Base-by-base conservation (phyloP, 148 eudicot genomes). In the Salicornia ramosissima region DNA sequence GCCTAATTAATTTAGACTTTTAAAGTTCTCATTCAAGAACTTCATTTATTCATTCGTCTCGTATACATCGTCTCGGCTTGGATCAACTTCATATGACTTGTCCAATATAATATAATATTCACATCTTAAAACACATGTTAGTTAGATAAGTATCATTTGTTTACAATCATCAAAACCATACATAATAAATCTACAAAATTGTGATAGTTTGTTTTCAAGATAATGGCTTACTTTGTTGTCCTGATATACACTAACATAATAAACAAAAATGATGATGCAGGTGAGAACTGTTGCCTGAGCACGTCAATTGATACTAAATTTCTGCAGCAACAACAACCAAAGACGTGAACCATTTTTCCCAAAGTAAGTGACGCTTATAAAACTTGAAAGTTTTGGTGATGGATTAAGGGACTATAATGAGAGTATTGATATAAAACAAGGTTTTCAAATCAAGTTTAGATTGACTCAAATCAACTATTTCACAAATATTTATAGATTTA, bases 281-380 rank as follows among this genome's bases (percentile, higher is more conserved):
- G 96, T 12, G 83, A 77, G 25, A 83, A 82, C 66, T 87, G 96
- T 68, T 90, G 96, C 65, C 72, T 90, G 68, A 86, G 83, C 73
- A 68, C 81, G 26, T 79, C 92, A 18, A 76, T 51, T 29, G 77
- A 77, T 52, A 74, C 79, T 21, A 45, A 47, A 24, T 72, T 82
- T 77, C 74, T 77, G 11, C 71, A 76, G 24, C 80, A 22, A 90
- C 92, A 16, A 68, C 96, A 16, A 86, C 88, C 53, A 90, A 84
- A 77, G 87, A 89, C 83, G 77, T 89, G 86, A 79, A 87, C 72
- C 96, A 89, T 79, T 58, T 89, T 59, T 83, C 91, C 33, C 96
- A 89, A 68, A 85, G 96, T 89, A 87, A 56, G 96, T 69, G 28
- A 29, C 21, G 58, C 40, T 67, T 74, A 25, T 18, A 15, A 4